Conservation (phyloP, 2,329 filamentous ascomycete genomes). For the Monosporascus ibericus region DNA sequence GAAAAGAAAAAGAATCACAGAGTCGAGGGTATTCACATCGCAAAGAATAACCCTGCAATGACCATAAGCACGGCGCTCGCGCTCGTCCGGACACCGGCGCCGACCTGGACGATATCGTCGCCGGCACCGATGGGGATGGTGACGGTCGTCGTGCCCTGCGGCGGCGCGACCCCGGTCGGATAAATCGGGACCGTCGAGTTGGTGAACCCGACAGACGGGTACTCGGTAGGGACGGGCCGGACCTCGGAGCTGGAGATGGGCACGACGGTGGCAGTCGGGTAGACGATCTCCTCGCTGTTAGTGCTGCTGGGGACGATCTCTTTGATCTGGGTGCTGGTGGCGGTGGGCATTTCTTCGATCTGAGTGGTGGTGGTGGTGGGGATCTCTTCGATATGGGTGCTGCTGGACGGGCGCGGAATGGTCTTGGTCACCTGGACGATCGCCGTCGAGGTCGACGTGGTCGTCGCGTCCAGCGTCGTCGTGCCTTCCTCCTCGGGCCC, state of each 20-base stretch:
- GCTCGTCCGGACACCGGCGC: constrained; percentile 5
- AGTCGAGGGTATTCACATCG: constrained; percentile 4
- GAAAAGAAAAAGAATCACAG: background rate
- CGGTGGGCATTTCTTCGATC: background rate
- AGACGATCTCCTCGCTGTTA: constrained; percentile 11
- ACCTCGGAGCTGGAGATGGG: constrained; percentile 9
- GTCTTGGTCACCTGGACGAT: background rate
- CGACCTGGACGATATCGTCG: constrained; percentile 5
- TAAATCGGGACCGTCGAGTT: background rate
- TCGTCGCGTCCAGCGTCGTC: background rate
- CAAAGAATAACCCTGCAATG: constrained; percentile 9
- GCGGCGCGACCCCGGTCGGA: background rate
- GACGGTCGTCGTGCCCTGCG: constrained; percentile 5
- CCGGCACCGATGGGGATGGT: background rate
- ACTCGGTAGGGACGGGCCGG: background rate
- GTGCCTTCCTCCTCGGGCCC: background rate
- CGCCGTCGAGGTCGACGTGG: background rate
- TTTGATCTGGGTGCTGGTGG: constrained; percentile 4
- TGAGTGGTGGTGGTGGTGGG: background rate
- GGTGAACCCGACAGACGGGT: background rate
- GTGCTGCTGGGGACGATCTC: constrained; percentile 4
- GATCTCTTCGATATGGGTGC: background rate
- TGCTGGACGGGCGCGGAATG: background rate
- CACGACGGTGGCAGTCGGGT: constrained; percentile 16
- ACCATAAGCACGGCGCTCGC: constrained; percentile 10